These are phyloP conservation scores for Conticribra weissflogii DNA, from an alignment of 108 stramenopile species.

Conservation along the genomic window DNA sequence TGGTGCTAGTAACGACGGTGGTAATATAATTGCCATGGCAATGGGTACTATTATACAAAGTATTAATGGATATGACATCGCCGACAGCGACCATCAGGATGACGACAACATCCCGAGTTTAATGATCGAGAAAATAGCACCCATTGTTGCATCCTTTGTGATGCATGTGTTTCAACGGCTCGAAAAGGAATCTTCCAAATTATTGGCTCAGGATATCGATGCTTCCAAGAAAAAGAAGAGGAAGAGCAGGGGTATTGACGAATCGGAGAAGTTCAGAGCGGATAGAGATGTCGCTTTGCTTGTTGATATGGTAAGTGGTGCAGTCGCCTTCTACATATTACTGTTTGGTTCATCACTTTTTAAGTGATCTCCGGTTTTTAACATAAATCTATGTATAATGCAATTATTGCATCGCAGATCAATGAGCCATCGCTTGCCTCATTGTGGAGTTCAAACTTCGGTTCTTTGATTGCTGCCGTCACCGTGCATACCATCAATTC, in stretches of 20 bases:
- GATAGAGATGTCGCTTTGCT: slow-evolving; percentile 43
- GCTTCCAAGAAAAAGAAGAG: not conserved
- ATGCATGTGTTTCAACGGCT: slow-evolving; percentile 41
- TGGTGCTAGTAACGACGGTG: slow-evolving; percentile 16
- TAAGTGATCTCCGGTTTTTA: not conserved
- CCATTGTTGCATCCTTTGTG: slow-evolving; percentile 44
- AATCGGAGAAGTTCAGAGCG: slow-evolving; percentile 19
- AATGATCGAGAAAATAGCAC: slow-evolving; percentile 25
- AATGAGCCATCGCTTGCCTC: slow-evolving; percentile 30
- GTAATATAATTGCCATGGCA: slow-evolving; percentile 18
- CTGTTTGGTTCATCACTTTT: not conserved
- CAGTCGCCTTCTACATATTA: not conserved
- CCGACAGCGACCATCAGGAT: slow-evolving; percentile 24
- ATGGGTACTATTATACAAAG: slow-evolving; percentile 27
- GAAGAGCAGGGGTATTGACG: not conserved
- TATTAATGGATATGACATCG: slow-evolving; percentile 3
- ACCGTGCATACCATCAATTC: slow-evolving; percentile 37
- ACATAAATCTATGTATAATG: too few relatives aligned
- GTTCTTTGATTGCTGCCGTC: slow-evolving; percentile 35
- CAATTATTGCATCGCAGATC: slow-evolving; percentile 24
- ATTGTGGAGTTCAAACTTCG: slow-evolving; percentile 33
- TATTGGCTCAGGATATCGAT: not conserved
- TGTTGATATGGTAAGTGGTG: slow-evolving; percentile 33
- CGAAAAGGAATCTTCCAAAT: slow-evolving; percentile 32
- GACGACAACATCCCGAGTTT: not conserved